These are phyloP conservation scores for Kregervanrija delftensis DNA, from an alignment of 805 yeast genomes.

Conservation along the genomic window DNA sequence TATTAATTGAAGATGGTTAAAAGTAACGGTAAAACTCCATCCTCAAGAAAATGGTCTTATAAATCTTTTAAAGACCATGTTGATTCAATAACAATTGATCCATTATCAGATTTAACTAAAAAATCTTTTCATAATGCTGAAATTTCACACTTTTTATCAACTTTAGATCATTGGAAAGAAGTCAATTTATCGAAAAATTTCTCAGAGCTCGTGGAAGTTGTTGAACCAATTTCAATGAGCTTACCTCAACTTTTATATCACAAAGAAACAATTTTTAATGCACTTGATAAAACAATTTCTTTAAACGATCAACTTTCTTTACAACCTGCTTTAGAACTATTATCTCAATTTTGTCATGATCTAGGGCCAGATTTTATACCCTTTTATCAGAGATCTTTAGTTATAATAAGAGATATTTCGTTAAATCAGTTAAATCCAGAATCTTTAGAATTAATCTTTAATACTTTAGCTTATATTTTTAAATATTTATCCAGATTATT, in stretches of 20 bases:
- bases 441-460: conserved; percentile 77
- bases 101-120: conserved; percentile 40
- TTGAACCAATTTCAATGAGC: conserved; percentile 53
- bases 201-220: conserved; percentile 50
- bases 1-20: conserved; percentile 20
- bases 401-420: conserved; percentile 42
- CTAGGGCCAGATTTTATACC: conserved; percentile 81
- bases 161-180: conserved; percentile 83
- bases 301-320: conserved; percentile 62
- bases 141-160: conserved; percentile 69
- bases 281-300: conserved; percentile 34
- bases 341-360: conserved; percentile 86
- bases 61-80: conserved; percentile 79
- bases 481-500: conserved; percentile 71
- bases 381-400: conserved; percentile 51
- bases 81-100: conserved; percentile 81
- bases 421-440: conserved; percentile 46
- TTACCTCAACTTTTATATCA: conserved; percentile 78
- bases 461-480: conserved; percentile 79
- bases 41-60: conserved; percentile 54
- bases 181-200: conserved; percentile 71
- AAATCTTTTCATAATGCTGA: conserved; percentile 67
- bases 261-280: conserved; percentile 47
- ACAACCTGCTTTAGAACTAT: conserved; percentile 73
- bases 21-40: conserved; percentile 42